These are phyloP conservation scores for Ambrosiella beaveri DNA, from an alignment of 2,329 filamentous ascomycete species.

Conservation along the genomic window DNA sequence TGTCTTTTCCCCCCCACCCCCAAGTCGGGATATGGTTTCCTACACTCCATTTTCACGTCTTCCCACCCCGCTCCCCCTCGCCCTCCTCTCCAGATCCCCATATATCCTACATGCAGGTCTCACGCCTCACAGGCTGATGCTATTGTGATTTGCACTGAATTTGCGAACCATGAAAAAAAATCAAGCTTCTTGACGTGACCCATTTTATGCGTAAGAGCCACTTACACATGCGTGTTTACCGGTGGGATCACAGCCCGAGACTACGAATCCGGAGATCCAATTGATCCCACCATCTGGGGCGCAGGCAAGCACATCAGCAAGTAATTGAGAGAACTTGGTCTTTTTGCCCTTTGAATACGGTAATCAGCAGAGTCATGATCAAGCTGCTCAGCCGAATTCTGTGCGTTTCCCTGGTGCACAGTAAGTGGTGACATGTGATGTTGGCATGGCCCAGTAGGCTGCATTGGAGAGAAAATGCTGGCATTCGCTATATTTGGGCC, in stretches of 20 bases:
- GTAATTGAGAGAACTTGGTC: not conserved
- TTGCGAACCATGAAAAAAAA: too few relatives aligned
- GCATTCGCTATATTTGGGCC: not conserved
- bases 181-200: too few relatives aligned
- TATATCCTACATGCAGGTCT: too few relatives aligned
- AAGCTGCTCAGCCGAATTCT: too few relatives aligned
- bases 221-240: not conserved
- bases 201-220: not conserved
- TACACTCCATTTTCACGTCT: not conserved
- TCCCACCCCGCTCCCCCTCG: not conserved
- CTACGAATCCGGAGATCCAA: not conserved
- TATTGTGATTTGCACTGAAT: too few relatives aligned
- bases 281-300: not conserved
- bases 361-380: too few relatives aligned
- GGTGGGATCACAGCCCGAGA: not conserved
- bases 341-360: too few relatives aligned
- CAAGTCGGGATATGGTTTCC: not conserved
- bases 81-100: too few relatives aligned
- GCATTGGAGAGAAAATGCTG: not conserved
- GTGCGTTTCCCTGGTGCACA: too few relatives aligned
- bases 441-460: not conserved
- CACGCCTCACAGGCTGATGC: too few relatives aligned
- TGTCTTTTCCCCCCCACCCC: not conserved
- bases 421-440: not conserved
- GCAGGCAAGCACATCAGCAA: not conserved